A percentile compares a stretch with the other conserved stretches of the same genome.
Conservation (phyloP, 108 stramenopile genomes). For the Cyclotella choctawhatcheeana region DNA sequence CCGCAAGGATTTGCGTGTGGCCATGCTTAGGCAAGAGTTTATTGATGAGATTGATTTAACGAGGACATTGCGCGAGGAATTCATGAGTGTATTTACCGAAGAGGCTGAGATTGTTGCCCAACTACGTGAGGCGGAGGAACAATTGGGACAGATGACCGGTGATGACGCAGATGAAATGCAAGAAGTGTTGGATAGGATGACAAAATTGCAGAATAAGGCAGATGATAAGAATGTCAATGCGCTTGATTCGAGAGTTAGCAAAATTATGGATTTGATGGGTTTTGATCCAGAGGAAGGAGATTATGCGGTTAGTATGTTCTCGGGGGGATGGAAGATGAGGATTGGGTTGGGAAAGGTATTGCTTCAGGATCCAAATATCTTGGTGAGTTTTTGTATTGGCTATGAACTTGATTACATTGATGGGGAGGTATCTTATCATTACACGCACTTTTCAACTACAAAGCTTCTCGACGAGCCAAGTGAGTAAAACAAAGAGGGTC, state of each 20-base stretch:
- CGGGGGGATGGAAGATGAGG: constrained; percentile 99
- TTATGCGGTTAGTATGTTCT: constrained; percentile 88
- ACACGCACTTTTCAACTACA: too few species aligned
- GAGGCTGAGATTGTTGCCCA: constrained; percentile 80
- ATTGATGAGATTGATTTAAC: constrained; percentile 87
- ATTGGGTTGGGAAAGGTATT: constrained; percentile 98
- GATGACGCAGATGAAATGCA: constrained; percentile 79
- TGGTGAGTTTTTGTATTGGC: constrained; percentile 33
- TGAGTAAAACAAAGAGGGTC: too few species aligned
- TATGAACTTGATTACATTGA: too few species aligned
- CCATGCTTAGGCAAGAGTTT: constrained; percentile 95
- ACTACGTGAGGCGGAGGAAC: constrained; percentile 66
- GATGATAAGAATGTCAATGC: constrained; percentile 86
- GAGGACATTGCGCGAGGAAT: constrained; percentile 89
- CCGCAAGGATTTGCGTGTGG: constrained; percentile 81
- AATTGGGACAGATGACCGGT: constrained; percentile 56
- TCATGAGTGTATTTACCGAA: constrained; percentile 90
- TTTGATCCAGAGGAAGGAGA: constrained; percentile 89
- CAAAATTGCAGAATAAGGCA: constrained; percentile 83
- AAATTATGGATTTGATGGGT: constrained; percentile 96
- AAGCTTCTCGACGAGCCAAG: constrained; percentile 1
- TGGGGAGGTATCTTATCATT: neutral
- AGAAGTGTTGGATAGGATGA: constrained; percentile 90
- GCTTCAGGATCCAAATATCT: constrained; percentile 91
- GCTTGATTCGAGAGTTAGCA: constrained; percentile 85